Evolutionary conservation across 441 rosid species (phyloP), one percentile per base, ranked within the genome.

Genomic region (Syzygium malaccense): DNA sequence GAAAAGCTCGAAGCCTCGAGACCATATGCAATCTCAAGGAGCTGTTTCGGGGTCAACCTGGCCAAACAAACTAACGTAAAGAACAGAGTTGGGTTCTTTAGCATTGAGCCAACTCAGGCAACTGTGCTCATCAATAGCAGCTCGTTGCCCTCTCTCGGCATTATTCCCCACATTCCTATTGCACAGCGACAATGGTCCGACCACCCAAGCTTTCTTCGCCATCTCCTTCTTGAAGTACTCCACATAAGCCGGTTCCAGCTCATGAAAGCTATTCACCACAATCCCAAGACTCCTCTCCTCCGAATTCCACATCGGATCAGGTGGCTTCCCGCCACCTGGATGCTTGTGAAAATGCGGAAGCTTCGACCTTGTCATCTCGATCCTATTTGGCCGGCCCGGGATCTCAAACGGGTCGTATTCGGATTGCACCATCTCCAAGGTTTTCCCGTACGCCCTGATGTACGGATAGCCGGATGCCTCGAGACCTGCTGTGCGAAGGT

Each of bases 111-210:
- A 92, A 1, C 41, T 89, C 54, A 92, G 80, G 64, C 87, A 58
- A 41, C 87, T 85, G 19, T 87, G 86, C 53, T 78, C 90, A 0
- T 87, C 86, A 5, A 92, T 45, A 7, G 90, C 68, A 13, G 89
- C 56, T 54, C 48, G 13, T 33, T 89, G 68, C 17, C 92, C 88
- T 87, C 92, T 92, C 66, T 66, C 86, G 8, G 87, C 89, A 55
- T 91, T 89, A 13, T 91, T 92, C 68, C 88, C 89, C 9, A 84
- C 28, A 8, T 88, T 55, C 60, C 55, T 71, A 62, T 90, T 92
- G 56, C 87, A 91, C 8, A 91, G 85, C 15, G 93, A 92, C 57
- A 92, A 91, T 8, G 93, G 95, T 26, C 93, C 94, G 18, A 94
- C 71, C 6, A 41, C 60, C 94, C 94, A 93, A 8, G 91, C 89